These are phyloP conservation scores for Aspergillus awamori DNA, from an alignment of 2,329 filamentous ascomycete species.

Conservation along the genomic window DNA sequence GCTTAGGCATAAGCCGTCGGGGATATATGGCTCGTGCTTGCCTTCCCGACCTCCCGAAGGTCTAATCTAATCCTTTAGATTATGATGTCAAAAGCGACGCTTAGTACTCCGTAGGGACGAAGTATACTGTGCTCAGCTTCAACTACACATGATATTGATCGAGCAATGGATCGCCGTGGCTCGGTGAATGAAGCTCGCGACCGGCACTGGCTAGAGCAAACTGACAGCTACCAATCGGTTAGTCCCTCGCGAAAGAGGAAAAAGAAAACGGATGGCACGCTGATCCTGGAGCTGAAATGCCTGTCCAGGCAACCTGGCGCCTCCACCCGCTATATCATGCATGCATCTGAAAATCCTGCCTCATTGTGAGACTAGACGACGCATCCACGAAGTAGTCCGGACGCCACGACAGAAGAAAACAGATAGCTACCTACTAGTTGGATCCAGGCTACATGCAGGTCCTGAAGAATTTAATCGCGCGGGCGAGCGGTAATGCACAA, in stretches of 20 bases:
- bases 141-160: not conserved
- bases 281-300: slow-evolving; percentile 21
- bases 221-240: slow-evolving; percentile 3
- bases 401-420: not conserved
- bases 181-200: not conserved
- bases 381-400: not conserved
- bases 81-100: not conserved
- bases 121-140: not conserved
- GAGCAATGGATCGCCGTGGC: not conserved
- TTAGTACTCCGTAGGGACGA: not conserved
- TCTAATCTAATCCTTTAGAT: not conserved
- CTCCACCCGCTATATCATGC: not conserved
- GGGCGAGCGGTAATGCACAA: not conserved
- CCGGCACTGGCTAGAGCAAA: slow-evolving; percentile 5
- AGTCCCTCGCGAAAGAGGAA: not conserved
- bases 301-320: slow-evolving; percentile 11
- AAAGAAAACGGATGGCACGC: not conserved
- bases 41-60: not conserved
- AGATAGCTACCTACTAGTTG: slow-evolving; percentile 1
- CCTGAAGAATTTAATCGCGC: not conserved
- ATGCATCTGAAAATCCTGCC: not conserved
- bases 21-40: slow-evolving; percentile 3
- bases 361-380: not conserved
- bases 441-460: not conserved
- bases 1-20: not conserved